phyloP scores from a whole-genome alignment of 2,329 filamentous ascomycete genomes.

The Botryotinia convoluta region DNA sequence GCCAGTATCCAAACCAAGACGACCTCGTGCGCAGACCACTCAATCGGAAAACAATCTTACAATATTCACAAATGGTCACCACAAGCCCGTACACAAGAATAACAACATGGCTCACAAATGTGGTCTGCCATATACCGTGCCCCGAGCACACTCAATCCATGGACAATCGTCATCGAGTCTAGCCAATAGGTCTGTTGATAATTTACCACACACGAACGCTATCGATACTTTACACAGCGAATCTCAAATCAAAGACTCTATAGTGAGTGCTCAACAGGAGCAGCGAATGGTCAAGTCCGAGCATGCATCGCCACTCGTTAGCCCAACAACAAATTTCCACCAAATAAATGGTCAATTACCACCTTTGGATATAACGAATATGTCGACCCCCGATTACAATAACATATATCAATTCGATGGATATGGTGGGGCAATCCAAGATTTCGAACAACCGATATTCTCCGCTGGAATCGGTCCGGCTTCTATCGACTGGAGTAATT shows the following conservation, averaged over 20 bases:
- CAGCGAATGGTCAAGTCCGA: constrained; percentile 58
- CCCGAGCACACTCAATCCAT: constrained; percentile 56
- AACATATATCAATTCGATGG: constrained; percentile 48
- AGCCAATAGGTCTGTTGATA: constrained; percentile 48
- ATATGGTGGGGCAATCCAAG: constrained; percentile 48
- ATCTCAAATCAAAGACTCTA: constrained; percentile 41
- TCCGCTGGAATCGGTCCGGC: constrained; percentile 59
- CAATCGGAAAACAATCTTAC: constrained; percentile 57
- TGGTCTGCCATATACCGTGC: constrained; percentile 57
- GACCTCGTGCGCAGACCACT: constrained; percentile 59
- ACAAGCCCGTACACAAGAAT: constrained; percentile 61
- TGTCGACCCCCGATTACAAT: constrained; percentile 46
- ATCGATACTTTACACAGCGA: constrained; percentile 42
- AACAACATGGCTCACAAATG: constrained; percentile 59
- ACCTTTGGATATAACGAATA: constrained; percentile 57
- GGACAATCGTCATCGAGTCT: constrained; percentile 48
- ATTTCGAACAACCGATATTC: constrained; percentile 53
- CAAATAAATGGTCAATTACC: constrained; percentile 53
- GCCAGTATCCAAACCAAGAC: constrained; percentile 42
- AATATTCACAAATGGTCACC: constrained; percentile 63
- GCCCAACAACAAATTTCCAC: constrained; percentile 46
- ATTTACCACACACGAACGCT: constrained; percentile 43
- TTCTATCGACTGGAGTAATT: constrained; percentile 54
- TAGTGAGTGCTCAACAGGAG: constrained; percentile 42
- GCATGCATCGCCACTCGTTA: constrained; percentile 57